A percentile compares a stretch with the other conserved stretches of the same genome.
These are phyloP conservation scores for Rhizopogon salebrosus DNA, from an alignment of 768 basidiomycete genomes.

Conservation along the genomic window DNA sequence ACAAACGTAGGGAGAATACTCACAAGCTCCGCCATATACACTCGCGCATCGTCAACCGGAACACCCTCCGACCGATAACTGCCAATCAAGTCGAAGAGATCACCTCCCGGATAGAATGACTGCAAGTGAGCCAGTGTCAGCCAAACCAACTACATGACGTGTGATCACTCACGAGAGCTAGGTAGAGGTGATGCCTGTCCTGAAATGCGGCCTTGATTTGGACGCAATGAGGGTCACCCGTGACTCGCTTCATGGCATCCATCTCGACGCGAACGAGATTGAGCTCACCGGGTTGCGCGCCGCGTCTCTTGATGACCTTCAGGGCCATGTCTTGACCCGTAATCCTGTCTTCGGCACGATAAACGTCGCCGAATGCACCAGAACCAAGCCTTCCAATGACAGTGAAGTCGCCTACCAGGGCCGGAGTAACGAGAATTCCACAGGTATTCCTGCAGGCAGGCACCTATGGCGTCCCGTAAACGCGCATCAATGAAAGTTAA, in stretches of 20 bases:
- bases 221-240: slow-evolving; percentile 4
- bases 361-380: slow-evolving; percentile 5
- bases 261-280: background rate
- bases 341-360: slow-evolving; percentile 2
- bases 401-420: slow-evolving; percentile 2
- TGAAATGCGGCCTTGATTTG: slow-evolving; percentile 10
- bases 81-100: slow-evolving; percentile 4
- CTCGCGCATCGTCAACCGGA: slow-evolving; percentile 3
- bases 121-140: background rate
- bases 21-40: slow-evolving; percentile 9
- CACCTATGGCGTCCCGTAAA: no score
- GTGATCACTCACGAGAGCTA: slow-evolving; percentile 6
- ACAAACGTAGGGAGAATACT: background rate
- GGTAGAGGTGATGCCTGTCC: slow-evolving; percentile 7
- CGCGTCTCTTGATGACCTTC: slow-evolving; percentile 7
- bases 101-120: slow-evolving; percentile 7
- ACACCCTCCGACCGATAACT: background rate
- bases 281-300: background rate
- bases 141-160: background rate
- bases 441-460: no score
- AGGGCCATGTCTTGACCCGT: slow-evolving; percentile 2
- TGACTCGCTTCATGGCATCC: slow-evolving; percentile 2
- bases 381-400: background rate
- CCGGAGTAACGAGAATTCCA: no score
- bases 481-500: no score